Evolutionary conservation across 2,329 filamentous ascomycete genomes (phyloP).

Genomic region (Xylaria digitata): DNA sequence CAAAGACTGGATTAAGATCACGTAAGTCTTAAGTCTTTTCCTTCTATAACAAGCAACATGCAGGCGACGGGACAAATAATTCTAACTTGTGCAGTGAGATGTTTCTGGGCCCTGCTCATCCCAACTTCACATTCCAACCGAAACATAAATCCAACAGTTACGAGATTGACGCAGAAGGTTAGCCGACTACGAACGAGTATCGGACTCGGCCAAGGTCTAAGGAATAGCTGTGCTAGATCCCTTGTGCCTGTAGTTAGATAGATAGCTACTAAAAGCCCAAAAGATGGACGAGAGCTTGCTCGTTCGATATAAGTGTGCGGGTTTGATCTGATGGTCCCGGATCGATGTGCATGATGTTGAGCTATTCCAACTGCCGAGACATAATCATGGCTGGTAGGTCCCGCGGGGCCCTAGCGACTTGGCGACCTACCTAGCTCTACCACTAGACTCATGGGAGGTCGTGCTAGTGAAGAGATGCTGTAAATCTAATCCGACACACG

Average conservation of each 20-base stretch:
- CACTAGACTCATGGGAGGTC: too few species aligned
- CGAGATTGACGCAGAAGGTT: slow-evolving; percentile 81
- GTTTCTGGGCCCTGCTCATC: slow-evolving; percentile 92
- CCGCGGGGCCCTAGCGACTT: too few species aligned
- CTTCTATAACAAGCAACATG: not conserved
- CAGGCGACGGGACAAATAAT: not conserved
- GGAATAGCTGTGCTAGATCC: not conserved
- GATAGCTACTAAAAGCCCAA: not conserved
- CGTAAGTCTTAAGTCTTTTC: slow-evolving; percentile 74
- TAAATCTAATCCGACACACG: too few species aligned
- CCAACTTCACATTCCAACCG: slow-evolving; percentile 92
- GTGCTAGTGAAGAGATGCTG: too few species aligned
- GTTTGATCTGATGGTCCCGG: not conserved
- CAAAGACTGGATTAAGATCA: slow-evolving; percentile 98
- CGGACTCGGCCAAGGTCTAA: not conserved
- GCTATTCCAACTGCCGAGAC: not conserved
- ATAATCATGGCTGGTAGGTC: not conserved
- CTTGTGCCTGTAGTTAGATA: not conserved
- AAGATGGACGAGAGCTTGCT: not conserved
- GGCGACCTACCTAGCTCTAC: too few species aligned
- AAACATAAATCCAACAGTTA: slow-evolving; percentile 98
- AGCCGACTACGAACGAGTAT: slow-evolving; percentile 20
- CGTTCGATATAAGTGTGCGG: not conserved
- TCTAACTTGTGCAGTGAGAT: slow-evolving; percentile 76
- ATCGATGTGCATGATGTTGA: not conserved